Conservation (phyloP, 2,329 filamentous ascomycete genomes). For the Corynespora cassiicola region DNA sequence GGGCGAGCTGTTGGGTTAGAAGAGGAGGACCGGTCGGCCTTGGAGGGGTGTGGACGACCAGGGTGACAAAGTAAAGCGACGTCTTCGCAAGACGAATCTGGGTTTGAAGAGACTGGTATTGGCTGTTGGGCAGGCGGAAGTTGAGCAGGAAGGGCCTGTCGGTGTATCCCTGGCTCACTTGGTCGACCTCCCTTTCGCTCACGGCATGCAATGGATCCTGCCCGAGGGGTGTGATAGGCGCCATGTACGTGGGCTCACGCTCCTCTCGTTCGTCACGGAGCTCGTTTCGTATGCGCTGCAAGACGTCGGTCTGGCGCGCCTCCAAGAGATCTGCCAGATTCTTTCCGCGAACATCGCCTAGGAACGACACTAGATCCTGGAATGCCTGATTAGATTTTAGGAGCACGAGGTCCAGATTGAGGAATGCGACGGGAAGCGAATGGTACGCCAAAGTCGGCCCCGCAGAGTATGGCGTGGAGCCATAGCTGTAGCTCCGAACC, state of each 20-base stretch:
- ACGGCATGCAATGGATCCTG: slow-evolving; percentile 51
- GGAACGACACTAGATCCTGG: slow-evolving; percentile 49
- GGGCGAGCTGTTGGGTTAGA: slow-evolving; percentile 41
- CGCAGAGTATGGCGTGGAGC: slow-evolving; percentile 26
- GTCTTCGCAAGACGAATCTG: slow-evolving; percentile 51
- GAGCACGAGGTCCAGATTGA: slow-evolving; percentile 56
- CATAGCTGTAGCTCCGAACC: slow-evolving; percentile 21
- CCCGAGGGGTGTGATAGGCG: slow-evolving; percentile 54
- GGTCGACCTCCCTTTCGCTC: slow-evolving; percentile 51
- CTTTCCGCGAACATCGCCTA: slow-evolving; percentile 46
- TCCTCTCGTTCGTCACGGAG: slow-evolving; percentile 55
- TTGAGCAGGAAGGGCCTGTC: slow-evolving; percentile 50
- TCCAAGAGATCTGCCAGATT: slow-evolving; percentile 53
- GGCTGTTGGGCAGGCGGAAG: slow-evolving; percentile 42
- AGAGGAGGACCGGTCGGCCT: slow-evolving; percentile 34
- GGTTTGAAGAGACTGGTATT: slow-evolving; percentile 42
- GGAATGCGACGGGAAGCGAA: slow-evolving; percentile 46
- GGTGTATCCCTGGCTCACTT: slow-evolving; percentile 51
- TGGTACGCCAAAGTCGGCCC: slow-evolving; percentile 35
- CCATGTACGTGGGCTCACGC: slow-evolving; percentile 57
- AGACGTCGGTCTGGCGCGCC: slow-evolving; percentile 47
- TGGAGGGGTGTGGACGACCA: slow-evolving; percentile 43
- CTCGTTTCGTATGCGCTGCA: slow-evolving; percentile 52
- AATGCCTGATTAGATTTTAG: slow-evolving; percentile 55
- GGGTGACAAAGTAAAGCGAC: slow-evolving; percentile 53